These are phyloP conservation scores for Aureobasidium mangrovei DNA, from an alignment of 2,329 filamentous ascomycete genomes.

Conservation along the genomic window DNA sequence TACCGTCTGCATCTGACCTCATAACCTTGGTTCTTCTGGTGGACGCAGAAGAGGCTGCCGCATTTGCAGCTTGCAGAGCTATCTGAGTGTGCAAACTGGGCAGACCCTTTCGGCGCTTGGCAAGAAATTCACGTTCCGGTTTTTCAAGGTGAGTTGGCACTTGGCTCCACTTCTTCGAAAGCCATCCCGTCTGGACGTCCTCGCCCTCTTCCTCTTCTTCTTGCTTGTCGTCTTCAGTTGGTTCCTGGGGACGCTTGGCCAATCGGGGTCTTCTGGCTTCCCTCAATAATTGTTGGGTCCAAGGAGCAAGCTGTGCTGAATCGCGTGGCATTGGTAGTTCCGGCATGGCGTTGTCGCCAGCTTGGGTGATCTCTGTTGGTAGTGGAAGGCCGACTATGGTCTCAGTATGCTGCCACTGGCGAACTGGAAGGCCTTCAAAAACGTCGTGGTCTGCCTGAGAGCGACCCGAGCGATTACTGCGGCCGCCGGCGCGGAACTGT, in stretches of 20 bases:
- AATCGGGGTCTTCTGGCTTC: slow-evolving; percentile 68
- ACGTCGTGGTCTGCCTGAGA: slow-evolving; percentile 56
- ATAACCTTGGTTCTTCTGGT: slow-evolving; percentile 76
- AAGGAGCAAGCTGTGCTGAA: slow-evolving; percentile 63
- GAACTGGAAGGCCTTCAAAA: slow-evolving; percentile 69
- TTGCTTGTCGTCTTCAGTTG: slow-evolving; percentile 53
- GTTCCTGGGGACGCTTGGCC: slow-evolving; percentile 61
- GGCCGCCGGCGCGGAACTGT: slow-evolving; percentile 49
- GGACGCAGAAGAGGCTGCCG: slow-evolving; percentile 23
- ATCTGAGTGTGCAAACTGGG: slow-evolving; percentile 41
- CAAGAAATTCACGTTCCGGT: slow-evolving; percentile 53
- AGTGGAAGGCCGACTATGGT: slow-evolving; percentile 41
- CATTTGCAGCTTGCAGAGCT: slow-evolving; percentile 16
- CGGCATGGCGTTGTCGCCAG: slow-evolving; percentile 60
- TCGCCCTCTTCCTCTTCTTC: slow-evolving; percentile 26
- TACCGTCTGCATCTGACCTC: slow-evolving; percentile 67
- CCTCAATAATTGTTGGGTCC: slow-evolving; percentile 74
- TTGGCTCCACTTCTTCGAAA: slow-evolving; percentile 49
- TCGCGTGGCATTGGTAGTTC: slow-evolving; percentile 88
- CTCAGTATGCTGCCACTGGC: slow-evolving; percentile 73
- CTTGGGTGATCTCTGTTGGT: slow-evolving; percentile 54
- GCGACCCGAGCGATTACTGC: slow-evolving; percentile 49
- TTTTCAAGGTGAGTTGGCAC: slow-evolving; percentile 49
- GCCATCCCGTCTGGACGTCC: slow-evolving; percentile 36
- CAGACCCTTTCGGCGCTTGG: slow-evolving; percentile 52